These are phyloP conservation scores for Podaxis sp. DNA, from an alignment of 768 basidiomycete genomes.

Conservation along the genomic window DNA sequence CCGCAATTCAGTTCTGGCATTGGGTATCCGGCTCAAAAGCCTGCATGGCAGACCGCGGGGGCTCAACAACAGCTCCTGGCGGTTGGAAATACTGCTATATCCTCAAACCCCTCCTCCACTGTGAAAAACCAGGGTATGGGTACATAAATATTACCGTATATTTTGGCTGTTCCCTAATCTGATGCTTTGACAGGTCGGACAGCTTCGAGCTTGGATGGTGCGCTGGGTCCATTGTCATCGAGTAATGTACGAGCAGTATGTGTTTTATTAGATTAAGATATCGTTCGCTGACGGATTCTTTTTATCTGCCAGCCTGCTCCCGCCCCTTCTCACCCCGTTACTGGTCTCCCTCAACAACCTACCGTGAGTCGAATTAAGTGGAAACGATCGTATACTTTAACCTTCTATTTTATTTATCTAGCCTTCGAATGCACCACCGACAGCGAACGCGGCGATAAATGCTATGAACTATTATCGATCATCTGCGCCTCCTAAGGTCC, in stretches of 20 bases:
- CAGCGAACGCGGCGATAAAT: neutral
- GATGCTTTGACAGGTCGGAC: neutral
- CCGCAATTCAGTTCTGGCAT: neutral
- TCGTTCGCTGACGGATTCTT: neutral
- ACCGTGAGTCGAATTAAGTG: neutral
- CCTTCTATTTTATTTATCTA: neutral
- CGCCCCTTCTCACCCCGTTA: neutral
- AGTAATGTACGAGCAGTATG: neutral
- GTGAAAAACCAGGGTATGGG: neutral
- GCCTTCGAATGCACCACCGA: neutral
- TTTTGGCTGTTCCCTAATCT: neutral
- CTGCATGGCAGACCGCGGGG: neutral
- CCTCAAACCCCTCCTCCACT: neutral
- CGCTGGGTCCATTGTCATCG: neutral
- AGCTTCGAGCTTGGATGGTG: neutral
- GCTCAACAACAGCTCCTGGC: neutral
- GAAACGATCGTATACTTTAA: neutral
- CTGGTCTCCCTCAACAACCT: neutral
- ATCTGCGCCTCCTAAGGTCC: neutral
- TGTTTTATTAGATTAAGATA: neutral
- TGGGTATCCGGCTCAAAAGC: neutral
- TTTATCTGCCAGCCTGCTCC: neutral
- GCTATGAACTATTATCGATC: neutral
- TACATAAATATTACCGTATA: neutral
- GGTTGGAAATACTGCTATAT: neutral